These are phyloP conservation scores for Zygotorulaspora danielsina DNA, from an alignment of 805 yeast genomes.

Conservation along the genomic window DNA sequence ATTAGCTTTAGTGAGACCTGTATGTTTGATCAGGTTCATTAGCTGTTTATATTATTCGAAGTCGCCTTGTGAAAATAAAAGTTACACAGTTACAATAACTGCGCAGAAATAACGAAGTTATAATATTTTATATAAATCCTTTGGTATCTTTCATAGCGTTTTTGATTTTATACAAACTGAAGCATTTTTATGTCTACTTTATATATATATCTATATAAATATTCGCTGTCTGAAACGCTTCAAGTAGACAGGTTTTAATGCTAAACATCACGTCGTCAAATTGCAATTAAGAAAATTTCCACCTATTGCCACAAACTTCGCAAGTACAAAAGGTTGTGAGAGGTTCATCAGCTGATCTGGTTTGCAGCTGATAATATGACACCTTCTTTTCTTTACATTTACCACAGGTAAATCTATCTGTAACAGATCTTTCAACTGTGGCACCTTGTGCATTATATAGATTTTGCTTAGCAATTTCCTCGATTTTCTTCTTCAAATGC, in stretches of 20 bases:
- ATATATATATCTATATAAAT: not conserved
- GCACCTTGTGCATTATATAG: constrained; percentile 97
- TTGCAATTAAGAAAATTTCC: constrained; percentile 79
- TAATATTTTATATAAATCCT: no score
- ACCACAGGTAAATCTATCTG: constrained; percentile 95
- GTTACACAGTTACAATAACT: no score
- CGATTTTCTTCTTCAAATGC: constrained; percentile 77
- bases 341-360: constrained; percentile 98
- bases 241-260: not conserved
- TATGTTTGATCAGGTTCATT: no score
- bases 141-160: no score
- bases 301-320: constrained; percentile 94
- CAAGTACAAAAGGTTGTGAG: constrained; percentile 97
- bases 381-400: constrained; percentile 97
- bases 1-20: no score
- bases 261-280: not conserved
- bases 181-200: not conserved
- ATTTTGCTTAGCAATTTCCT: constrained; percentile 80
- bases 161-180: constrained; percentile 1
- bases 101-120: no score
- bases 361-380: constrained; percentile 95
- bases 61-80: no score
- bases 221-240: not conserved
- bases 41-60: no score
- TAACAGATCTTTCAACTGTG: constrained; percentile 88